Evolutionary conservation across 345 rosid genomes (phyloP), one percentile per base, ranked within the genome.

Genomic region (Anacardium occidentale): DNA sequence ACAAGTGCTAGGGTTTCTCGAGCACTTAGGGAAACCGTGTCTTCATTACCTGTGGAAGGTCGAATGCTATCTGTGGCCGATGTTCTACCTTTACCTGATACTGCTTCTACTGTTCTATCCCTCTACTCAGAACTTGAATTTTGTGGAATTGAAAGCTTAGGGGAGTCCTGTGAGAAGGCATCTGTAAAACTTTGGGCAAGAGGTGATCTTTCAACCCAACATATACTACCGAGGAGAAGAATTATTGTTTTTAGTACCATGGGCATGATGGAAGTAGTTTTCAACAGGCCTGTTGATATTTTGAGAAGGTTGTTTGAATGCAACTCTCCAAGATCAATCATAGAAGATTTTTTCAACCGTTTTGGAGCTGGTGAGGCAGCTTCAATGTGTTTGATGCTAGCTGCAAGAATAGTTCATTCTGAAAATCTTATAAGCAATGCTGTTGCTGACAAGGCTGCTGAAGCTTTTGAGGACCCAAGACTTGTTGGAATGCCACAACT

Each of bases 291-390:
- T 60, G 92, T 95, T 50, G 99, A 95, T 81, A 88, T 95, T 73
- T 76, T 95, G 75, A 90, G 96, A 80, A 89, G 86, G 85, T 85
- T 95, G 80, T 79, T 95, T 56, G 98, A 95, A 79, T 86, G 93
- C 74, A 92, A 83, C 73, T 81, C 91, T 11, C 97, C 96, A 64
- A 87, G 96, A 79, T 78, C 96, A 70, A 84, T 90, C 70, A 73
- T 95, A 75, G 98, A 91, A 76, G 99, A 95, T 70, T 95, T 95
- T 75, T 92, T 91, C 77, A 92, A 86, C 70, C 97, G 98, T 54
- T 95, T 87, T 85, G 99, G 99, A 80, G 91, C 91, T 81, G 91
- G 86, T 24, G 99, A 95, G 88, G 98, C 99, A 69, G 99, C 99
- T 84, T 91, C 96, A 37, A 95, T 92, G 99, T 95, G 96, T 77